These are phyloP conservation scores for Candida methanosorbosa DNA, from an alignment of 805 yeast genomes.

Conservation along the genomic window DNA sequence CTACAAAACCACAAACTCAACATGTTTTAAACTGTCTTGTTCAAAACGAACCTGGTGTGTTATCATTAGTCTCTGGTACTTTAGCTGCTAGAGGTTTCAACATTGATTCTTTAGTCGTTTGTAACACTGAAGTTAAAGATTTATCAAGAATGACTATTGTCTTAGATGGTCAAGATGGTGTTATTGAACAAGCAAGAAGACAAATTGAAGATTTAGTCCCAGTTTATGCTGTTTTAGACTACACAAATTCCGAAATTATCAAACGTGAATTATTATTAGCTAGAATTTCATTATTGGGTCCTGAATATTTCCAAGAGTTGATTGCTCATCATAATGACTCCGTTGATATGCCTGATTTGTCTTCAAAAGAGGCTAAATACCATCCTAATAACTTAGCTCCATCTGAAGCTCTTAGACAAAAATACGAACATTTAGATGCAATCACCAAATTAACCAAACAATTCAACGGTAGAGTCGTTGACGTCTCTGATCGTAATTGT, in stretches of 20 bases:
- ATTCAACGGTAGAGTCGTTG: conserved; percentile 91
- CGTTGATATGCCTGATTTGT: conserved; percentile 34
- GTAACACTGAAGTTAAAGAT: conserved; percentile 93
- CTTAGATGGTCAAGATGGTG: conserved; percentile 88
- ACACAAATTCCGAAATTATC: conserved; percentile 82
- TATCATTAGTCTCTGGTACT: conserved; percentile 87
- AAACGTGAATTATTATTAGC: conserved; percentile 87
- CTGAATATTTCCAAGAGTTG: conserved; percentile 96
- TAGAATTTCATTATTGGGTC: conserved; percentile 87
- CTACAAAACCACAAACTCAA: conserved; percentile 56
- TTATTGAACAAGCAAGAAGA: conserved; percentile 95
- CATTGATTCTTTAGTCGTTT: conserved; percentile 94
- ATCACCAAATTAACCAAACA: conserved; percentile 71
- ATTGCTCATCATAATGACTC: conserved; percentile 70
- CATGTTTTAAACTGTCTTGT: conserved; percentile 95
- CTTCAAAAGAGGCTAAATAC: conserved; percentile 36
- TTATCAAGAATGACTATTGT: conserved; percentile 96
- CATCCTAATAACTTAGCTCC: conserved; percentile 90
- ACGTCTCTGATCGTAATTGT: conserved; percentile 87
- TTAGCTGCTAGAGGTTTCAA: conserved; percentile 98
- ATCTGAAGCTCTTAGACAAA: conserved; percentile 89
- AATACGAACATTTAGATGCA: conserved; percentile 81
- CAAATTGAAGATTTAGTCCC: conserved; percentile 98
- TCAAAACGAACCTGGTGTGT: conserved; percentile 97
- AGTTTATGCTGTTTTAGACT: conserved; percentile 95